Percentiles rank a stretch among this genome's conserved stretches.
These are phyloP conservation scores for Lentinula edodes DNA, from an alignment of 768 basidiomycete genomes.

Conservation along the genomic window DNA sequence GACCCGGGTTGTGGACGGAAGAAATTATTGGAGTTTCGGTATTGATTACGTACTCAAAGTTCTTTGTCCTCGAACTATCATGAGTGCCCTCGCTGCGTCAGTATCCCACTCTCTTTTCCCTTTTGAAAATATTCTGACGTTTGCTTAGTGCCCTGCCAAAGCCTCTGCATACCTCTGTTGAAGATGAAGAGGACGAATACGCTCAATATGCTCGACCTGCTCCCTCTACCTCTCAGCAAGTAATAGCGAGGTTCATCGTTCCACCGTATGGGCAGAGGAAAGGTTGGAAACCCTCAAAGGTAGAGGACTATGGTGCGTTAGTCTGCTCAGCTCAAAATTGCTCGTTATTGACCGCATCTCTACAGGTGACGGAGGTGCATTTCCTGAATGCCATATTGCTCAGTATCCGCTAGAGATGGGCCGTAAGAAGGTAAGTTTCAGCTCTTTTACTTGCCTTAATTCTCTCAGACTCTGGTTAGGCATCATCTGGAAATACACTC, in stretches of 20 bases:
- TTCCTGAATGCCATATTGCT: conserved; percentile 94
- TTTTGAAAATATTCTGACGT: background rate
- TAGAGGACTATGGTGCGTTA: conserved; percentile 76
- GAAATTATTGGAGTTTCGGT: background rate
- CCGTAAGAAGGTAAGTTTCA: conserved; percentile 73
- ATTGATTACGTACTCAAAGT: background rate
- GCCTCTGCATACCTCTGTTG: conserved; percentile 48
- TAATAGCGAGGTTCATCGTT: conserved; percentile 48
- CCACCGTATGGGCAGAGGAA: conserved; percentile 84
- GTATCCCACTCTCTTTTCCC: conserved; percentile 22
- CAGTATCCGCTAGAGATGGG: conserved; percentile 97
- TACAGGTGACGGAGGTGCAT: conserved; percentile 78
- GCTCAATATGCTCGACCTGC: conserved; percentile 17
- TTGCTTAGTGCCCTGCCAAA: conserved; percentile 54
- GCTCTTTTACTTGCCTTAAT: background rate
- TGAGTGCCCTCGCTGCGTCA: conserved; percentile 70
- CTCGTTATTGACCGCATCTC: background rate
- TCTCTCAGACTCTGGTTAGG: conserved; percentile 35
- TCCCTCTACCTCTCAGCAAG: conserved; percentile 25
- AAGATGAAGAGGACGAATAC: conserved; percentile 61
- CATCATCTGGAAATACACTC: conserved; percentile 88
- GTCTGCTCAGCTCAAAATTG: background rate
- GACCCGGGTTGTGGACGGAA: background rate
- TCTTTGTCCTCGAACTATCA: conserved; percentile 9
- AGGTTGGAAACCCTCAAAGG: conserved; percentile 81